Evolutionary conservation across 2,329 filamentous ascomycete species (phyloP).

Genomic region (Thielaviopsis populi): DNA sequence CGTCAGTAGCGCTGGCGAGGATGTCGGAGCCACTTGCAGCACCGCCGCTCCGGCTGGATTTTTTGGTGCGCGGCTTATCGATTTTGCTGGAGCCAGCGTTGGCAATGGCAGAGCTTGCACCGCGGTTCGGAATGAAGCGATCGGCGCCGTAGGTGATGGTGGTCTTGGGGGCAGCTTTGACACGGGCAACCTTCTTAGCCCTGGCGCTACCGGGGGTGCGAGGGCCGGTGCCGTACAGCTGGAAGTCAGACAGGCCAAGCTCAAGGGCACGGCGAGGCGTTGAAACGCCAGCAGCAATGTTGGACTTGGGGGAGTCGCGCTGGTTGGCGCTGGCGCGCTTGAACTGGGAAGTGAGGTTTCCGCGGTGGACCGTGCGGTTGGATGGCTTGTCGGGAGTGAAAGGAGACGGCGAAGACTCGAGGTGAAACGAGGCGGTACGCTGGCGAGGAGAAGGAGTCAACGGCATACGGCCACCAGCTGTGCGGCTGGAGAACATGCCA

Average conservation of each 20-base stretch:
- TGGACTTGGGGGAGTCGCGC: conserved; percentile 88
- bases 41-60: conserved; percentile 45
- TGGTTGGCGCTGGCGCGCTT: conserved; percentile 52
- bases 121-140: conserved; percentile 90
- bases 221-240: conserved; percentile 65
- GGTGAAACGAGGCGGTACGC: conserved; percentile 34
- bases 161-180: conserved; percentile 54
- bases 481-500: conserved; percentile 80
- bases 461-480: conserved; percentile 87
- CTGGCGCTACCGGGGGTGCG: conserved; percentile 46
- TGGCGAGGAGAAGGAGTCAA: conserved; percentile 80
- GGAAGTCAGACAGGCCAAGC: conserved; percentile 83
- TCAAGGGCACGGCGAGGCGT: conserved; percentile 75
- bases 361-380: conserved; percentile 60
- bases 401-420: conserved; percentile 63
- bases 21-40: conserved; percentile 44
- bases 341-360: conserved; percentile 66
- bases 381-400: conserved; percentile 56
- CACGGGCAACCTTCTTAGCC: conserved; percentile 40
- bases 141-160: conserved; percentile 69
- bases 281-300: conserved; percentile 62
- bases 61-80: conserved; percentile 60
- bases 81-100: conserved; percentile 74
- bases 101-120: conserved; percentile 73
- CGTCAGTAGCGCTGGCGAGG: conserved; percentile 65